Evolutionary conservation across 495 filamentous ascomycete genomes (phyloP).

Genomic region (Apiosordaria backusii): DNA sequence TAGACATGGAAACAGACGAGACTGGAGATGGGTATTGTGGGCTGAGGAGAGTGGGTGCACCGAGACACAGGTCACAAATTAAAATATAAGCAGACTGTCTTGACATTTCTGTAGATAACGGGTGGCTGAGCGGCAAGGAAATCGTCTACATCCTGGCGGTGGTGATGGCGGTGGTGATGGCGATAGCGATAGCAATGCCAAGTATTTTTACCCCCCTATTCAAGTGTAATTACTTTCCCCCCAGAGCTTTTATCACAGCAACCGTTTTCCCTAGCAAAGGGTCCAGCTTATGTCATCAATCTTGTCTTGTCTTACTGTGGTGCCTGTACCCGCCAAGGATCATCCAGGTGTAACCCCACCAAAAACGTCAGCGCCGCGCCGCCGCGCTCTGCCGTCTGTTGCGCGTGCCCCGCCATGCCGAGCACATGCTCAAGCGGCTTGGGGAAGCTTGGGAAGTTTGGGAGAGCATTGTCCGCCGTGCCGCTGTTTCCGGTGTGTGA

Average conservation of each 20-base stretch:
- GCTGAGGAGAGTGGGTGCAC: no score
- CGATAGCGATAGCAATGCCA: no score
- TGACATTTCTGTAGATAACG: no score
- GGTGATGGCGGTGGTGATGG: no score
- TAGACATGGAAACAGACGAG: no score
- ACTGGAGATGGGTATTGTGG: no score
- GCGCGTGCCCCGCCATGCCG: background rate
- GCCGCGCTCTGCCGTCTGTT: background rate
- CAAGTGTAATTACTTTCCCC: no score
- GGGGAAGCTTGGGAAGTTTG: background rate
- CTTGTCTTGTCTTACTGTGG: background rate
- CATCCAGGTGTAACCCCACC: background rate
- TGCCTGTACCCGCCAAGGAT: background rate
- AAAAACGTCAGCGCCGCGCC: background rate
- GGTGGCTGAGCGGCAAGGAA: no score
- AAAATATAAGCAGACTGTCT: no score
- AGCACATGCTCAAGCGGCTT: background rate
- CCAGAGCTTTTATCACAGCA: background rate
- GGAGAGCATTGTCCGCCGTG: no score
- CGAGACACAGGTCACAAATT: no score
- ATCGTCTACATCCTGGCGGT: no score
- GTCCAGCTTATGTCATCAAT: background rate
- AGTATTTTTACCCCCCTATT: background rate
- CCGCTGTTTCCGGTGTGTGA: background rate
- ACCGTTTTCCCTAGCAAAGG: background rate